Evolutionary conservation across 192 early-diverging fungal genomes (phyloP), one percentile per base, ranked within the genome.

Genomic region (Backusella liffmaniae): DNA sequence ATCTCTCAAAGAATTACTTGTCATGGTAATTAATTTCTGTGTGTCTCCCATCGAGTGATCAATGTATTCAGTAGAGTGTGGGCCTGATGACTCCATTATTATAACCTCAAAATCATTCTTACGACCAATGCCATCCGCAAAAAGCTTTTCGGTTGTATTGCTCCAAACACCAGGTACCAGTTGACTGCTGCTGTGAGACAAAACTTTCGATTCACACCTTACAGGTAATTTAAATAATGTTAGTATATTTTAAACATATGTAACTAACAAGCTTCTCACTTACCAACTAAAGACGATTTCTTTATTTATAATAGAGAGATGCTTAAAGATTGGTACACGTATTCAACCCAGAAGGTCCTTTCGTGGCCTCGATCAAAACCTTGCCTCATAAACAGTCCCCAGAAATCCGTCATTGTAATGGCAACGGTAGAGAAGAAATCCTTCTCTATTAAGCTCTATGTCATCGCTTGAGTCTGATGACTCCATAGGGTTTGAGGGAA

Each of bases 161-260:
- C 10, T 68, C 67, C 67, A 39, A 9, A 68, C 67, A 6, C 67
- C 67, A 68, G 35, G 35, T 39, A 68, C 67, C 35, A 39, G 6
- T 39, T 68, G 36, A 67, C 66, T 67, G 66, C 66, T 67, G 36
- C 67, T 39, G 67, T 68, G 67, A 68, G 67, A 68, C 35, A 68
- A 68, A 39, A 68, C 67, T 8, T 39, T 39, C 3, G 67, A 68
- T 68, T 68, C 67, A n/a, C 67, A 68, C 67, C 67, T 68, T 68
- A 39, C 6, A 10, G n/a, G 35, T 68, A 68, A 68, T 68, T 7
- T 39, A 23, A 23, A 68, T 68, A 68, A 39, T 68, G 67, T 68
- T 21, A 68, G 34, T 67, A 67, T 67, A 67, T 36, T 67, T 36
- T 67, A 67, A 36, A 68, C 36, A 68, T 68, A 68, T 68, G 6